phyloP scores from a whole-genome alignment of 306 rosid species.

The Dalbergia cultrata region DNA sequence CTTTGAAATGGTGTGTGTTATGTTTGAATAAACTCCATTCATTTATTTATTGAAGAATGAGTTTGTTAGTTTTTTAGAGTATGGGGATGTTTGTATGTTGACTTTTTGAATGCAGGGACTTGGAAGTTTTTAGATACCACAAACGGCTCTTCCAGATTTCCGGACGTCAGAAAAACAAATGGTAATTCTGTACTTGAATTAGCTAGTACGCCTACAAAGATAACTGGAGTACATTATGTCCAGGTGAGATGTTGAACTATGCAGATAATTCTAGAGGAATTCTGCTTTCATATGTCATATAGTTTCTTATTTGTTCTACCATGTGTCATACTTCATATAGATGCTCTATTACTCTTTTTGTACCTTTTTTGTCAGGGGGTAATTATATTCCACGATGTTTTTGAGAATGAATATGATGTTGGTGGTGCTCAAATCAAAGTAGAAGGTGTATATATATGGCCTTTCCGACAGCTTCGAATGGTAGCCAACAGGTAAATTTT shows the following conservation, averaged over 20 bases:
- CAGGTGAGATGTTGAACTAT: conserved; percentile 75
- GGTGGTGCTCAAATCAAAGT: conserved; percentile 93
- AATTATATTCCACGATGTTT: conserved; percentile 84
- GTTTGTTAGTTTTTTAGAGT: conserved; percentile 28
- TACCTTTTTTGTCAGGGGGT: conserved; percentile 76
- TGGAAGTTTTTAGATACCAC: conserved; percentile 87
- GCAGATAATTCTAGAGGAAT: conserved; percentile 37
- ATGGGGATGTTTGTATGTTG: conserved; percentile 26
- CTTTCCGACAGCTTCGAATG: conserved; percentile 97
- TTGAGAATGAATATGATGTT: conserved; percentile 80
- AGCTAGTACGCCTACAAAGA: conserved; percentile 91
- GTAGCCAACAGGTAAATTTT: conserved; percentile 83
- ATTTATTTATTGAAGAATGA: conserved; percentile 18
- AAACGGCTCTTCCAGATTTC: conserved; percentile 83
- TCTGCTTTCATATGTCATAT: conserved; percentile 18
- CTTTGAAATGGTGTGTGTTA: conserved; percentile 3
- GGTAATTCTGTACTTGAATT: conserved; percentile 92
- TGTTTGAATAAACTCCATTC: conserved; percentile 26
- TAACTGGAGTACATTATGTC: conserved; percentile 94
- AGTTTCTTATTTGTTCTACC: conserved; percentile 28
- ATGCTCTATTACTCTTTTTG: conserved; percentile 9
- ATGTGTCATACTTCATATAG: neutral
- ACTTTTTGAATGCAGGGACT: conserved; percentile 71
- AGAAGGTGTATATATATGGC: conserved; percentile 99
- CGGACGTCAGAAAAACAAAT: conserved; percentile 78